Percentiles rank a stretch among this genome's conserved stretches.
Evolutionary conservation across 345 rosid species (phyloP).

Genomic region (Rhodamnia rubescens): DNA sequence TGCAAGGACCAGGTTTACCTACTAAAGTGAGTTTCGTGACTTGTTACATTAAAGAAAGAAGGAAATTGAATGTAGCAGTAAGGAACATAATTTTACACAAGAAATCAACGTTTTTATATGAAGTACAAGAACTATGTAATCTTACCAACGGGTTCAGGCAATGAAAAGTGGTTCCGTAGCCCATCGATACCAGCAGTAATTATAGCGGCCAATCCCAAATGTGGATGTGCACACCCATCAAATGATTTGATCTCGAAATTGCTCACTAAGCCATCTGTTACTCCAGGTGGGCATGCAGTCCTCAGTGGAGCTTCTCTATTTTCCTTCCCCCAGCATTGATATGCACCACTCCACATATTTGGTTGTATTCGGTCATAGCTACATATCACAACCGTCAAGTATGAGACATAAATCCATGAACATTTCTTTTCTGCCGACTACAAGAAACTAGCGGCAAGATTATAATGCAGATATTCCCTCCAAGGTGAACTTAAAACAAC

Average conservation of each 20-base stretch:
- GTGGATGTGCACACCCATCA: constrained; percentile 90
- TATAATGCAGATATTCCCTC: neutral
- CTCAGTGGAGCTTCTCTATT: constrained; percentile 83
- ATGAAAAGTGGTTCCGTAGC: constrained; percentile 47
- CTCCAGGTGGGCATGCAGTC: constrained; percentile 90
- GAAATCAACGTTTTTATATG: neutral
- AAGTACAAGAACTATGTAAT: neutral
- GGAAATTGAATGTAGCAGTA: neutral
- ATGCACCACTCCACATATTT: constrained; percentile 93
- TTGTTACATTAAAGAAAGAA: neutral
- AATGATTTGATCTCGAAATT: constrained; percentile 87
- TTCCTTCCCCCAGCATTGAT: constrained; percentile 98
- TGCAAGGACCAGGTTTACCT: neutral
- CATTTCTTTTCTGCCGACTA: neutral
- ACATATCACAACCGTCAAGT: neutral
- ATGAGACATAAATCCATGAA: neutral
- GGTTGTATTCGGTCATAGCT: constrained; percentile 97
- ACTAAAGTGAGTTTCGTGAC: neutral
- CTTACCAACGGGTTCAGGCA: constrained; percentile 80
- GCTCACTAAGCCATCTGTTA: constrained; percentile 58
- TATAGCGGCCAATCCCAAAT: constrained; percentile 68
- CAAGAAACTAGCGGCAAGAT: neutral
- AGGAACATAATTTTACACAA: neutral
- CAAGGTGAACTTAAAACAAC: neutral
- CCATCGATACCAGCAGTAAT: constrained; percentile 92